phyloP scores from a whole-genome alignment of 2,329 filamentous ascomycete genomes.

The Periconia digitata region DNA sequence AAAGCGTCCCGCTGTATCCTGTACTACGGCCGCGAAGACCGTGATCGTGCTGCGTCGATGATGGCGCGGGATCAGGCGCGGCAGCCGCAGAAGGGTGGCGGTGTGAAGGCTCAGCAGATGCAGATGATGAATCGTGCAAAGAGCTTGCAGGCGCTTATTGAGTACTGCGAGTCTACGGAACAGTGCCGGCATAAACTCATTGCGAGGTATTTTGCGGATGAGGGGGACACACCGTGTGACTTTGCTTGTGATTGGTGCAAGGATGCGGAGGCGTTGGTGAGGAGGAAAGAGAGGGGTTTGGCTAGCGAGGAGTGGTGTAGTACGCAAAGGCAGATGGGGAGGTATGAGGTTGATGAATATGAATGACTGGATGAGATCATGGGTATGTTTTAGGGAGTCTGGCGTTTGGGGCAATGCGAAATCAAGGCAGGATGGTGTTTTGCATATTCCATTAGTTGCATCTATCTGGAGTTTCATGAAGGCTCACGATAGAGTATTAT shows the following conservation, averaged over 20 bases:
- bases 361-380: conserved; percentile 21
- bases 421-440: neutral
- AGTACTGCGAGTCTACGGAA: conserved; percentile 77
- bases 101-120: conserved; percentile 33
- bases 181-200: conserved; percentile 67
- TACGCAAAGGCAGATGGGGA: conserved; percentile 49
- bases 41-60: conserved; percentile 68
- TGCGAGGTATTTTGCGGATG: conserved; percentile 41
- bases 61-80: conserved; percentile 52
- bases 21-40: conserved; percentile 87
- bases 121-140: conserved; percentile 45
- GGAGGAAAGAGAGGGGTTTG: conserved; percentile 47
- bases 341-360: conserved; percentile 44
- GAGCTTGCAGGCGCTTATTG: conserved; percentile 61
- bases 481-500: too few relatives aligned
- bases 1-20: conserved; percentile 85
- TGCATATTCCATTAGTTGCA: neutral
- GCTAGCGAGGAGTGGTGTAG: conserved; percentile 54
- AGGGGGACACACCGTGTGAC: conserved; percentile 42
- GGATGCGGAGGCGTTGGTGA: conserved; percentile 44
- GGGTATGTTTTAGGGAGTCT: neutral
- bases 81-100: conserved; percentile 49
- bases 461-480: too few relatives aligned
- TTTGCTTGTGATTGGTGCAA: conserved; percentile 55
- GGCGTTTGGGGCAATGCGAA: neutral